phyloP scores from a whole-genome alignment of 2,329 filamentous ascomycete species.

The Colletotrichum tropicale region DNA sequence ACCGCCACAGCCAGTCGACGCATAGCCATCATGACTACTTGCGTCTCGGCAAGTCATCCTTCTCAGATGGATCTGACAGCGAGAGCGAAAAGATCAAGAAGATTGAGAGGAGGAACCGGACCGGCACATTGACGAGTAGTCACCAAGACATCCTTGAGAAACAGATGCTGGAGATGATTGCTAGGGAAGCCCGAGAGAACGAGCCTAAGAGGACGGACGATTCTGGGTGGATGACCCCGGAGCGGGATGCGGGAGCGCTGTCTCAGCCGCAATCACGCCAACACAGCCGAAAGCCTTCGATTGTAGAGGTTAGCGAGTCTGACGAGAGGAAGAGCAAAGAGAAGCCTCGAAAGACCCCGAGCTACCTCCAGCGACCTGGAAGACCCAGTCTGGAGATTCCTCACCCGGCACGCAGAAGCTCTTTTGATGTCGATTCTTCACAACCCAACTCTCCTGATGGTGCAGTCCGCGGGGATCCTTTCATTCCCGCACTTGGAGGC shows the following conservation, averaged over 20 bases:
- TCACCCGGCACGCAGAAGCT: slow-evolving; percentile 37
- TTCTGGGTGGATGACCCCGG: slow-evolving; percentile 15
- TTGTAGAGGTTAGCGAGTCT: slow-evolving; percentile 43
- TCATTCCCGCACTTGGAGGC: slow-evolving; percentile 64
- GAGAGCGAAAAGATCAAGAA: slow-evolving; percentile 46
- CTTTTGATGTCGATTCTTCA: slow-evolving; percentile 50
- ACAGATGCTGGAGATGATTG: slow-evolving; percentile 66
- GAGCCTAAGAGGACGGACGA: slow-evolving; percentile 28
- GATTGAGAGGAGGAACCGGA: slow-evolving; percentile 42
- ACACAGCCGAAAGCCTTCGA: slow-evolving; percentile 40
- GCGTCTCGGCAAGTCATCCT: slow-evolving; percentile 56
- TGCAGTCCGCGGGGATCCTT: slow-evolving; percentile 49
- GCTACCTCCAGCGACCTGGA: slow-evolving; percentile 29
- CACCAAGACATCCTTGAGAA: slow-evolving; percentile 61
- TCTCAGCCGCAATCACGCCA: slow-evolving; percentile 34
- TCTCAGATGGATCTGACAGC: slow-evolving; percentile 66
- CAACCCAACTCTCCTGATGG: slow-evolving; percentile 57
- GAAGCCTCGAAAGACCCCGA: slow-evolving; percentile 23
- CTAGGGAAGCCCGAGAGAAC: slow-evolving; percentile 53
- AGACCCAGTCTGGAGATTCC: slow-evolving; percentile 56
- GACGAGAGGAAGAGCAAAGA: slow-evolving; percentile 31
- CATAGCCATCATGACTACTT: slow-evolving; percentile 58
- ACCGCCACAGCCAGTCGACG: slow-evolving; percentile 52
- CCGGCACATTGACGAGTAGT: slow-evolving; percentile 52
- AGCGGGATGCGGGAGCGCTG: slow-evolving; percentile 4